phyloP scores from a whole-genome alignment of 805 yeast species.

The Brettanomyces nanus region DNA sequence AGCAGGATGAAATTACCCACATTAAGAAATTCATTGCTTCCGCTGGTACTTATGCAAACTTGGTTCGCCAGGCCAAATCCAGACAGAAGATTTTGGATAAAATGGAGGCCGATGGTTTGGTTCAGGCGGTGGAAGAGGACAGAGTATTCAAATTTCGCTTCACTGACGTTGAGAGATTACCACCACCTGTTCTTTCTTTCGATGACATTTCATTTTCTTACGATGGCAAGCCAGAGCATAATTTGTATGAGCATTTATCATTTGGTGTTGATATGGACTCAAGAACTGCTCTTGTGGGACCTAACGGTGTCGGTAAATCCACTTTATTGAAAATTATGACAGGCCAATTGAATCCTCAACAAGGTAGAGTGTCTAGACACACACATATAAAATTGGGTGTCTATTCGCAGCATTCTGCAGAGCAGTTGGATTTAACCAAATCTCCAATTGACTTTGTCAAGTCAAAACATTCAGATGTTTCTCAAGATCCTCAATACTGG shows the following conservation, averaged over 20 bases:
- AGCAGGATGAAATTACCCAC: constrained; percentile 97
- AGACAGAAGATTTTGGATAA: constrained; percentile 98
- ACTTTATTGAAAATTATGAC: constrained; percentile 95
- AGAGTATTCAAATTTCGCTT: constrained; percentile 90
- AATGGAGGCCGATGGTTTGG: constrained; percentile 99
- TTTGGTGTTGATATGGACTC: constrained; percentile 99
- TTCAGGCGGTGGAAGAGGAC: constrained; percentile 87
- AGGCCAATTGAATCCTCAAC: constrained; percentile 82
- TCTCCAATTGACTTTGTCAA: constrained; percentile 95
- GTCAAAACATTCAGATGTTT: constrained; percentile 79
- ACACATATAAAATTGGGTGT: constrained; percentile 97
- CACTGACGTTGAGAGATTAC: constrained; percentile 92
- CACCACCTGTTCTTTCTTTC: constrained; percentile 97
- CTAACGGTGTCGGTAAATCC: constrained; percentile 98
- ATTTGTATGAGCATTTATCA: constrained; percentile 82
- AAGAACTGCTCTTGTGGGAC: constrained; percentile 95
- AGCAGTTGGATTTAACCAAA: constrained; percentile 92
- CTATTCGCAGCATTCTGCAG: constrained; percentile 98
- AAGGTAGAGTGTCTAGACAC: constrained; percentile 94
- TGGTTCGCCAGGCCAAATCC: constrained; percentile 97
- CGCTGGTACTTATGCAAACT: constrained; percentile 99
- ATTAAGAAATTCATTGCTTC: constrained; percentile 98
- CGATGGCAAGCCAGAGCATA: constrained; percentile 74
- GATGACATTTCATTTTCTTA: constrained; percentile 92
- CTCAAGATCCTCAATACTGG: constrained; percentile 98